Percentiles rank a stretch among this genome's conserved stretches.
Evolutionary conservation across 768 basidiomycete species (phyloP).

Genomic region (Terana coerulea): DNA sequence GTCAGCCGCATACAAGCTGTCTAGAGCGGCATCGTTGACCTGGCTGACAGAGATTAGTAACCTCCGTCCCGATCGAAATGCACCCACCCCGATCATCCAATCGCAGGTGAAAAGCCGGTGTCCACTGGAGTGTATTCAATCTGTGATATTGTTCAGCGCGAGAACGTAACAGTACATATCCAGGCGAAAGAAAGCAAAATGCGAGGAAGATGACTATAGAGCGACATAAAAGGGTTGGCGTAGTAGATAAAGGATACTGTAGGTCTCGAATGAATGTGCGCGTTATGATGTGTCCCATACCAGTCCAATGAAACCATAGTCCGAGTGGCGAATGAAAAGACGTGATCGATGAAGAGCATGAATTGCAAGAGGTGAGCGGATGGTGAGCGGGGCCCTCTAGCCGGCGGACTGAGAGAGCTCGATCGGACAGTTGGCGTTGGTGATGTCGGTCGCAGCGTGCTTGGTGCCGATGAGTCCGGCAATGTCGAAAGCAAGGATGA

Average conservation of each 20-base stretch:
- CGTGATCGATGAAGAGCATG: too few relatives aligned
- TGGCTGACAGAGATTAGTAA: neutral
- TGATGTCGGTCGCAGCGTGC: slow-evolving; percentile 51
- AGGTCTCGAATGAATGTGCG: neutral
- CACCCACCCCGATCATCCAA: neutral
- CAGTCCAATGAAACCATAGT: neutral
- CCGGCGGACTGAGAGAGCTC: slow-evolving; percentile 52
- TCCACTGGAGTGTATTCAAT: neutral
- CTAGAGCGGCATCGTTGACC: too few relatives aligned
- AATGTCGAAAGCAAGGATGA: slow-evolving; percentile 66
- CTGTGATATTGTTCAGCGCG: slow-evolving; percentile 5
- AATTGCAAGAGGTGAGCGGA: neutral
- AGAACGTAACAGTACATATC: neutral
- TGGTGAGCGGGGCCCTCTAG: slow-evolving; percentile 24
- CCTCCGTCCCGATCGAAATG: neutral
- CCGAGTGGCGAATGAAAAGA: neutral
- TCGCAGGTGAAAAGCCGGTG: neutral
- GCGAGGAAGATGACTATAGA: neutral
- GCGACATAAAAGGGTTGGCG: neutral
- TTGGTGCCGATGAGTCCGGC: slow-evolving; percentile 57
- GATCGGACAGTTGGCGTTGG: slow-evolving; percentile 65
- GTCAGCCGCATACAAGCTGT: slow-evolving; percentile 12
- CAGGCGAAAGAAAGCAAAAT: neutral
- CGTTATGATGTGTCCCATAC: neutral
- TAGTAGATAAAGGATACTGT: neutral